Evolutionary conservation across 176 grass and related monocot species (phyloP).

Genomic region (Musa acuminata): DNA sequence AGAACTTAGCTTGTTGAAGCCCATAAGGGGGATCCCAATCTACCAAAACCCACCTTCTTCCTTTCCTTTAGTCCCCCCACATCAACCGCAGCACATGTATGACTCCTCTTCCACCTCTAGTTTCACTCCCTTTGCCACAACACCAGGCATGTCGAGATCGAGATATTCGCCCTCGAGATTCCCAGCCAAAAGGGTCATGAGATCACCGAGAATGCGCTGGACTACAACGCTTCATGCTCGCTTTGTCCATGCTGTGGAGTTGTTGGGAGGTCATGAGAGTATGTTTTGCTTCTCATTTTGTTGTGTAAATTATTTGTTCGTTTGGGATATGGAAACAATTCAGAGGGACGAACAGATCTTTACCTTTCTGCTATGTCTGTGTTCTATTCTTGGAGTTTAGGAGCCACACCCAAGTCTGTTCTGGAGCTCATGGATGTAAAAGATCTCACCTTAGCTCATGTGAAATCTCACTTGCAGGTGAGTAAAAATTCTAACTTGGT

Average conservation of each 20-base stretch:
- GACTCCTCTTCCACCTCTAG: not conserved
- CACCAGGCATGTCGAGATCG: not conserved
- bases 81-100: not conserved
- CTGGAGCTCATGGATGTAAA: slow-evolving; percentile 51
- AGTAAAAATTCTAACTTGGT: too few species aligned
- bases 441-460: slow-evolving; percentile 47
- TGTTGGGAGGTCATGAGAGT: slow-evolving; percentile 43
- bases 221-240: slow-evolving; percentile 34
- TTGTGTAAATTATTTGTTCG: not conserved
- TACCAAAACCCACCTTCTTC: slow-evolving; percentile 3
- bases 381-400: slow-evolving; percentile 13
- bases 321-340: not conserved
- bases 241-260: slow-evolving; percentile 36
- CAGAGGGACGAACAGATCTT: not conserved
- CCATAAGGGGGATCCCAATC: slow-evolving; percentile 17
- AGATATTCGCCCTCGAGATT: not conserved
- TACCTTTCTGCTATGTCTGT: not conserved
- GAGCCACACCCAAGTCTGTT: slow-evolving; percentile 46
- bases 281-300: not conserved
- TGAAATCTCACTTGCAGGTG: slow-evolving; percentile 49
- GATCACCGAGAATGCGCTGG: slow-evolving; percentile 44
- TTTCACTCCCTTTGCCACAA: not conserved
- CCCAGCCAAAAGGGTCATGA: slow-evolving; percentile 14
- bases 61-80: not conserved
- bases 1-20: not conserved